These are phyloP conservation scores for Phyllostachys edulis DNA, from an alignment of 176 grass and related monocot species.

Conservation along the genomic window DNA sequence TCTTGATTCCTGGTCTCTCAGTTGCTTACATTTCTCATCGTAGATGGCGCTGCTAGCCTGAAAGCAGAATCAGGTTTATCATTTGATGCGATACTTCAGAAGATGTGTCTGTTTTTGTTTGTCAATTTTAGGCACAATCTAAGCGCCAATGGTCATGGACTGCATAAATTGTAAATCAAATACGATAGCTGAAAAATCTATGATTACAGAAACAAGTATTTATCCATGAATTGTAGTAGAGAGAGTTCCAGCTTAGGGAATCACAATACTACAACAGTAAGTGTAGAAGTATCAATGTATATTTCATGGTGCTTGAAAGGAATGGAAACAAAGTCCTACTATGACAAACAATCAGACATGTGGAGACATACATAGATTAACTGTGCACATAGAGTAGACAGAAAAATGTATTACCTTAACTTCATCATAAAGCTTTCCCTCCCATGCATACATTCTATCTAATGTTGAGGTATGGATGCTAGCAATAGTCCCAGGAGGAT, in stretches of 20 bases:
- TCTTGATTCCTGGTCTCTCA: constrained; percentile 56
- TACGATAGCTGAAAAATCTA: not conserved
- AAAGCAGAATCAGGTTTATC: not conserved
- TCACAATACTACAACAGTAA: not conserved
- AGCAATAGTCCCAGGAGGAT: constrained; percentile 43
- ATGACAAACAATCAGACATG: not conserved
- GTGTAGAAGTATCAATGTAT: not conserved
- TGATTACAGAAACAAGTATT: not conserved
- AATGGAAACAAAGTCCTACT: not conserved
- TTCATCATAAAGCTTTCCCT: constrained; percentile 84
- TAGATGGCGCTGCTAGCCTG: constrained; percentile 59
- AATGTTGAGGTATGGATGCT: constrained; percentile 62
- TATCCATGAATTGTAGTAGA: not conserved
- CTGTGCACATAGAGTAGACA: not conserved
- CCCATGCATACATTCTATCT: constrained; percentile 72
- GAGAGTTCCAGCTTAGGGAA: not conserved
- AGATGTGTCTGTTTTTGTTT: not conserved
- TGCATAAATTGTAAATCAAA: not conserved
- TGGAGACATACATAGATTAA: not conserved
- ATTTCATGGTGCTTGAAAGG: not conserved
- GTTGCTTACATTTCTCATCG: constrained; percentile 51
- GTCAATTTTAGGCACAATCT: no score
- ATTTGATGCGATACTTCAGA: not conserved
- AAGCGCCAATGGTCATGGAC: not conserved
- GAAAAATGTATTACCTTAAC: constrained; percentile 53